Base-by-base conservation (phyloP, 2,329 filamentous ascomycete species). In the Epichloe sp. region DNA sequence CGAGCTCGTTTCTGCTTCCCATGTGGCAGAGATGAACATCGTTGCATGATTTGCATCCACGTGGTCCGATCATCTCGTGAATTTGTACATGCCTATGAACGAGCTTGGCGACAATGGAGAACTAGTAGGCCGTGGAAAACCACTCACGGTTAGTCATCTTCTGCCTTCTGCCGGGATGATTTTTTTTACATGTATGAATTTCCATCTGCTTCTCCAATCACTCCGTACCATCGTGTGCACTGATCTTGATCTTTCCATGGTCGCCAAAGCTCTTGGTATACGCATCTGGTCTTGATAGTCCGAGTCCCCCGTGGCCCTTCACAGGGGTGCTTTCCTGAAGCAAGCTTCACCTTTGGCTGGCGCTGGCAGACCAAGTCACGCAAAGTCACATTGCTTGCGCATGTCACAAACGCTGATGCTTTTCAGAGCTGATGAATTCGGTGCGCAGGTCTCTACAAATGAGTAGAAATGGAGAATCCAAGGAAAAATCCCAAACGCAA, bases 401-500 rank as follows among this genome's bases (percentile, higher is more conserved):
- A 3, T 17, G 8, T 26, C 12, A 15, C 19, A 8, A 17, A 31
- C 4, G 10, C 19, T 7, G 35, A 17, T 31, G 8, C 31, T 31
- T 31, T 31, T 11, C 31, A 31, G 31, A 8, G 10, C 11, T 45
- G 26, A 14, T 1, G 26, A 14, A 21, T 15, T 45, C 31, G n/a
- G 8, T 19, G n/a, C 12, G 17, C 44, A 35, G 44, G 31, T 14
- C 15, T 35, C 14, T 17, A 5, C 47, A n/a, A 40, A 26, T 26
- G 23, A 26, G 36, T 12, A 11, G 12, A 19, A 19, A 52, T 52
- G 51, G 44, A 52, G 26, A 37, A 12, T 34, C 51, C 57, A 31
- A 60, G 63, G 45, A 65, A 70, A 15, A 71, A 69, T 47, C 69
- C 71, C 2, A 75, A 75, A 57, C 68, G 72, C 45, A 75, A 70